Base-by-base conservation (phyloP, 2,329 filamentous ascomycete genomes). In the Aspergillus sp. region DNA sequence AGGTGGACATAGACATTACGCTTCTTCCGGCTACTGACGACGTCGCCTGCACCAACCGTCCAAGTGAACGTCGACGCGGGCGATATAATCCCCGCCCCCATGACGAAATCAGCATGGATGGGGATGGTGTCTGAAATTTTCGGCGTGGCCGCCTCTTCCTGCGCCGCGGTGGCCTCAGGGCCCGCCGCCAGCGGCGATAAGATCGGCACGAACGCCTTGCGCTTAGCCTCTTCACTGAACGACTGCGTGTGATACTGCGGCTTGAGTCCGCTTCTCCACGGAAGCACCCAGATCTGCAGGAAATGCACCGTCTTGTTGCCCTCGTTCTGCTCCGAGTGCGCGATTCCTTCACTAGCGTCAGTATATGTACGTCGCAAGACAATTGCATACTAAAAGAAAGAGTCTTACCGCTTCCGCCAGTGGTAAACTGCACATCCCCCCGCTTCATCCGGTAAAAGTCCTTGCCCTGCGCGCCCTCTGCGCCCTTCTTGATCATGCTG, bases 391-490 rank as follows among this genome's bases (percentile, higher is more conserved):
- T 19, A 9, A 19, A 50, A 5, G 14, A 17, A 11, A 7, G 17
- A 41, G 16, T 60, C 67, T 59, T 83, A 63, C 85, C 85, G 4
- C 84, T 91, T 50, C 91, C 91, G n/a, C 89, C 91, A 13, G 87
- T 91, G 9, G 91, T 96, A 72, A 95, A 96, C 66, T 96, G 91
- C 42, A 96, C 88, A 69, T 95, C 90, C 11, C 90, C 89, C 34
- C 89, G 80, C 64, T 82, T 82, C 78, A 96, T 87, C 31, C 83
- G 78, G 65, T 79, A 89, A 66, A 88, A 89, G 60, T 83, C 78
- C 67, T 88, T 84, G 10, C 70, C 71, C 41, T 81, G 80, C 57
- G 77, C 73, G 19, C 79, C 83, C 65, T 88, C 85, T 17, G 77
- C 72, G 43, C 84, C 84, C 72, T 86, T 89, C 70, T 83, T 83